Percentiles rank a stretch among this genome's conserved stretches.
Conservation (phyloP, 495 filamentous ascomycete species). For the Penicillium lagena region DNA sequence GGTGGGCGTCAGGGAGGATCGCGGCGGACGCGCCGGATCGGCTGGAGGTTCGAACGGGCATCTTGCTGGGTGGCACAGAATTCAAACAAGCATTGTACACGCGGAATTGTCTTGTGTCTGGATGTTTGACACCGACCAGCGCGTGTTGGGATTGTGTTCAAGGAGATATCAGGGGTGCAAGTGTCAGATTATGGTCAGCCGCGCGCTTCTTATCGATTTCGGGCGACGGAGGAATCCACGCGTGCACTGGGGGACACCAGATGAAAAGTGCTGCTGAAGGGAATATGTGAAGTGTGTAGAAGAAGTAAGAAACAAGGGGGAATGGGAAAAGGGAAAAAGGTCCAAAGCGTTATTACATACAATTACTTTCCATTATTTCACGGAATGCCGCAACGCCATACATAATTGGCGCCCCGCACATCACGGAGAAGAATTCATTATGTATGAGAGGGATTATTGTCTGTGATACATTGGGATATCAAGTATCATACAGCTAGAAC, state of each 20-base stretch:
- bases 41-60: conserved; percentile 20
- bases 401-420: conserved; percentile 5
- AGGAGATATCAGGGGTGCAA: conserved; percentile 19
- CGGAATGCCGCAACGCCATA: conserved; percentile 16
- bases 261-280: background rate
- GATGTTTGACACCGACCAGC: conserved; percentile 1
- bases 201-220: conserved; percentile 28
- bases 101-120: conserved; percentile 7
- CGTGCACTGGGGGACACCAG: conserved; percentile 19
- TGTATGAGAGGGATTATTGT: too few relatives aligned
- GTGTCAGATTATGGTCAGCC: conserved; percentile 17
- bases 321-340: background rate
- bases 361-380: too few relatives aligned
- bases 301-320: conserved; percentile 7
- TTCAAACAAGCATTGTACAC: conserved; percentile 9
- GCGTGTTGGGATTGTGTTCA: conserved; percentile 7
- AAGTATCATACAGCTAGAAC: background rate
- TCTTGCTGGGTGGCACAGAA: conserved; percentile 9
- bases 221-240: conserved; percentile 16
- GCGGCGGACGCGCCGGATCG: conserved; percentile 23
- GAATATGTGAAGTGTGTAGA: background rate
- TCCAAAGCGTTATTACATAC: conserved; percentile 2
- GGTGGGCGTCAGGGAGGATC: conserved; percentile 27
- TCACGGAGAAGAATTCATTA: background rate
- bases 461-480: too few relatives aligned